phyloP scores from a whole-genome alignment of 1,139 yeast genomes.

The Protomyces pachydermus region DNA sequence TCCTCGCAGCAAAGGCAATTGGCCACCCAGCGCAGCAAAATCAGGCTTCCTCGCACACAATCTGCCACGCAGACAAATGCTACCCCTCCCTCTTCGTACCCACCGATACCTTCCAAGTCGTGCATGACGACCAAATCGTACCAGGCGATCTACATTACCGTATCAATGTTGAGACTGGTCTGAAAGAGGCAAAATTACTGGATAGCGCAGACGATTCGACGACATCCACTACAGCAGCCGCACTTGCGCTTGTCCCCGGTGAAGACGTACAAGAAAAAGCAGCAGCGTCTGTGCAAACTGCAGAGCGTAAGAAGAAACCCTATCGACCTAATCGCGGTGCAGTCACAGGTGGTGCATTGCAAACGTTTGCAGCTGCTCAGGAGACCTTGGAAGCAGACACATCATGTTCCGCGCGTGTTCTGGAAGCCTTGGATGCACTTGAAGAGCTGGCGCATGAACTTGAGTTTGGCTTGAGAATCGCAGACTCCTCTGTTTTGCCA shows the following conservation, averaged over 20 bases:
- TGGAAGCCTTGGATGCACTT: conserved; percentile 46
- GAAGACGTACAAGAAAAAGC: conserved; percentile 21
- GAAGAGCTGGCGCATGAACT: conserved; percentile 61
- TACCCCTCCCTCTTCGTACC: conserved; percentile 63
- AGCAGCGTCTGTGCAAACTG: background rate
- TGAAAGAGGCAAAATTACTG: conserved; percentile 59
- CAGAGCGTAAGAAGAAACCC: conserved; percentile 1
- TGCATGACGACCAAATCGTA: conserved; percentile 37
- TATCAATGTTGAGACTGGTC: conserved; percentile 61
- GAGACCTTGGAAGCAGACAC: background rate
- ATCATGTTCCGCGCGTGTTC: background rate
- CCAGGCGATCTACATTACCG: conserved; percentile 58
- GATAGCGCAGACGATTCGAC: conserved; percentile 7
- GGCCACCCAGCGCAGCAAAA: background rate
- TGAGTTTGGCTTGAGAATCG: conserved; percentile 52
- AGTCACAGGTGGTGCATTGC: conserved; percentile 5
- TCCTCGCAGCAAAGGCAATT: background rate
- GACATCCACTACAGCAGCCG: background rate
- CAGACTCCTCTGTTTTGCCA: conserved; percentile 11
- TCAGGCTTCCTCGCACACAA: background rate
- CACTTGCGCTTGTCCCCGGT: conserved; percentile 23
- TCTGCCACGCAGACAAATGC: conserved; percentile 40
- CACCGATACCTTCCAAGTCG: conserved; percentile 59
- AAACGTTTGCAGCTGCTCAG: conserved; percentile 2
- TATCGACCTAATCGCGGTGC: conserved; percentile 11